Percentiles rank a stretch among this genome's conserved stretches.
These are phyloP conservation scores for Haplosporangium sp. DNA, from an alignment of 371 early-diverging fungal species.

Conservation along the genomic window DNA sequence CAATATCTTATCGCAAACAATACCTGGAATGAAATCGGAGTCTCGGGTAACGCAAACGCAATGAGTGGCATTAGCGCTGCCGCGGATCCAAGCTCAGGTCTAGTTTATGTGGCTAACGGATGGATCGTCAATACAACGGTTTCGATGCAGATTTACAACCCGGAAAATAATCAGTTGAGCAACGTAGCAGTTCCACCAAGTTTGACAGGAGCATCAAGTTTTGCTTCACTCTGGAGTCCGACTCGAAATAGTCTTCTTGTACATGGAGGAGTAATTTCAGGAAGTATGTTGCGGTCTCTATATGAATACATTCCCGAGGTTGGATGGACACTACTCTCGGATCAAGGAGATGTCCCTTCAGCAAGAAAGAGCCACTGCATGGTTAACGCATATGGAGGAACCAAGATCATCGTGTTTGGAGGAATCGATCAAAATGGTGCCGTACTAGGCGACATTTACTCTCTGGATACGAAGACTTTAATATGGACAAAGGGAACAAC, in stretches of 20 bases:
- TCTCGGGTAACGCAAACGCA: background rate
- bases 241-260: constrained; percentile 10
- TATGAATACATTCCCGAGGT: constrained; percentile 12
- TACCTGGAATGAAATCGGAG: background rate
- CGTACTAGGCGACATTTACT: constrained; percentile 16
- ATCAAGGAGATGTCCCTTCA: constrained; percentile 19
- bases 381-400: constrained; percentile 28
- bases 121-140: background rate
- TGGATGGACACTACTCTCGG: constrained; percentile 6
- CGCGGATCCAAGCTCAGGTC: constrained; percentile 18
- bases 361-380: constrained; percentile 29
- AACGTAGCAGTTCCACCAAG: background rate
- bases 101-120: constrained; percentile 22
- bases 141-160: constrained; percentile 14
- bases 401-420: constrained; percentile 38
- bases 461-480: constrained; percentile 12
- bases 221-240: constrained; percentile 15
- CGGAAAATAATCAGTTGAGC: background rate
- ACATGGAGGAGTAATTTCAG: constrained; percentile 7
- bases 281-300: background rate
- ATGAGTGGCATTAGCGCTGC: background rate
- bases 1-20: constrained; percentile 20
- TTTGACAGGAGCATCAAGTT: background rate
- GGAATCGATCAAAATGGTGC: constrained; percentile 3
- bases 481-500: constrained; percentile 22